phyloP scores from a whole-genome alignment of 2,329 filamentous ascomycete species.

The Zasmidium angulare region DNA sequence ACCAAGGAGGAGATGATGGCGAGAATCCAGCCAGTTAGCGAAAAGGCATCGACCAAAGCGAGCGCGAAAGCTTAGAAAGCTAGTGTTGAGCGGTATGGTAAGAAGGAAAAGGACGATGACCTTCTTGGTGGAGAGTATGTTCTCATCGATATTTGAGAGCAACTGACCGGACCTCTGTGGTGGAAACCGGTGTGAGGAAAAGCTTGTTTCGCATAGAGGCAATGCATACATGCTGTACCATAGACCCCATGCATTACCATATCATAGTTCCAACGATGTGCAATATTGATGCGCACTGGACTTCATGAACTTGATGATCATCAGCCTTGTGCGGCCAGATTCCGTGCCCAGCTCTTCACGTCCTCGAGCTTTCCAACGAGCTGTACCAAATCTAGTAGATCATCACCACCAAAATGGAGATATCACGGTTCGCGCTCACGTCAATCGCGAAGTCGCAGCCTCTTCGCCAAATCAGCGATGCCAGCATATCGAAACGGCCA shows the following conservation, averaged over 20 bases:
- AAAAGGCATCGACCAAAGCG: constrained; percentile 37
- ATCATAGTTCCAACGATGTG: too few relatives aligned
- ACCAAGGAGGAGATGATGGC: constrained; percentile 99
- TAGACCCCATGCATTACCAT: neutral
- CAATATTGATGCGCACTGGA: too few relatives aligned
- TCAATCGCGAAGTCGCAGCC: constrained; percentile 6
- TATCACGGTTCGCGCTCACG: constrained; percentile 19
- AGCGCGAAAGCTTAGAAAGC: constrained; percentile 6
- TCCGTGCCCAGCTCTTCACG: neutral
- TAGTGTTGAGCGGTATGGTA: too few relatives aligned
- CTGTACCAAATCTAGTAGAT: neutral
- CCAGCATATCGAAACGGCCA: neutral
- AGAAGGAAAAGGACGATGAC: neutral
- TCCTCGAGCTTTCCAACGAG: neutral
- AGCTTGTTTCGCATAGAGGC: neutral
- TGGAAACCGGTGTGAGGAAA: too few relatives aligned
- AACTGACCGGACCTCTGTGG: too few relatives aligned
- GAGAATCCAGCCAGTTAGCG: constrained; percentile 72
- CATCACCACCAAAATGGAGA: constrained; percentile 17
- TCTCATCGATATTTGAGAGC: too few relatives aligned
- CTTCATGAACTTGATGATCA: too few relatives aligned
- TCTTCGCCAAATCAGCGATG: constrained; percentile 4
- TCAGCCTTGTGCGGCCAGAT: neutral
- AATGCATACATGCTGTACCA: neutral
- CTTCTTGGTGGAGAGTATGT: too few relatives aligned